Evolutionary conservation across 805 yeast species (phyloP), one percentile per base, ranked within the genome.

Genomic region (Wickerhamomyces alni): DNA sequence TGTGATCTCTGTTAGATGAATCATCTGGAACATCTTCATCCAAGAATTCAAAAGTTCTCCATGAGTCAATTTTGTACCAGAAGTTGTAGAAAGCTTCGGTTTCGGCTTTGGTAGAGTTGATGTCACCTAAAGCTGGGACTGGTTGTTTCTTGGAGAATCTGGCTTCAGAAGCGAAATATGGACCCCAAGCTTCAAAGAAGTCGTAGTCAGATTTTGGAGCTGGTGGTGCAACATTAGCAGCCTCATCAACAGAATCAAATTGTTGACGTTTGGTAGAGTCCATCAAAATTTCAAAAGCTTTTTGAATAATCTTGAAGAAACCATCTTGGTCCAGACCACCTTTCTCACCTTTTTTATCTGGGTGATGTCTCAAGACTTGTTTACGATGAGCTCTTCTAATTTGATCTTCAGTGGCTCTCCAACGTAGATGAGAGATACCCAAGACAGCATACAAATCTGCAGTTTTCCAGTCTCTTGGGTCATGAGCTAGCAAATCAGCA

Each of bases 1-100:
- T 93, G 79, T 93, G 95, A 66, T 93, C 99, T 77, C 99, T 88
- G 81, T 93, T 93, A 45, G 96, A 85, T 42, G 97, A 86, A 69
- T 93, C 99, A 72, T 93, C 99, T 54, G 99, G 99, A 58, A 89
- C 96, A 62, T 93, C 99, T 74, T 93, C 99, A 62, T 93, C 99
- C 65, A 88, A 77, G 72, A 89, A 93, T 71, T 93, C 99, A 62
- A 93, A 93, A 35, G 95, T 74, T 74, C 96, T 86, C 99, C 99
- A 93, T 17, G 98, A 91, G 68, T 93, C 96, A 51, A 89, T 86
- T 65, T 83, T 82, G 66, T 82, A 82, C 84, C 93, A 93, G 78
- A 87, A 91, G 52, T 78, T 75, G 75, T 91, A 91, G 70, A 95
- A 89, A 38, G 70, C 72, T 56, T 86, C 95, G 45, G 89, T 95